These are phyloP conservation scores for Pleurozium schreberi DNA, from an alignment of 225 moss, liverwort and hornwort species.

Conservation along the genomic window DNA sequence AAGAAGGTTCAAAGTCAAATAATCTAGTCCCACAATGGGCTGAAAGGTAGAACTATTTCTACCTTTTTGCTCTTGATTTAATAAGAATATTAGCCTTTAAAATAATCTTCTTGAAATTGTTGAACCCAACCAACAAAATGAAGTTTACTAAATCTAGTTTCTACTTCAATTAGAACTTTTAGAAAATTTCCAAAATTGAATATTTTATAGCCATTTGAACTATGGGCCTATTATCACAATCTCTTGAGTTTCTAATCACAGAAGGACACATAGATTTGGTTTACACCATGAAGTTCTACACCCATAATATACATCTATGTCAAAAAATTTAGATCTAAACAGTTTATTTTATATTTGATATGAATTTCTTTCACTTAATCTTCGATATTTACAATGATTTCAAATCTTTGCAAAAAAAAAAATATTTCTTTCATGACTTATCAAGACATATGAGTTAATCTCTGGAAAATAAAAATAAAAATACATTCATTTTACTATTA, in stretches of 20 bases:
- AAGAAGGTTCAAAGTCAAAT: no score
- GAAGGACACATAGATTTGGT: not conserved
- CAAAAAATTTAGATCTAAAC: no score
- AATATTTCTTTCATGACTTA: no score
- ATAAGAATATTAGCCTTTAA: not conserved
- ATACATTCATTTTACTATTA: no score
- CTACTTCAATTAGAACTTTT: not conserved
- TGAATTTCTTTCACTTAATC: not conserved
- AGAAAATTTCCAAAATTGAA: accelerated
- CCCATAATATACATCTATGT: not conserved
- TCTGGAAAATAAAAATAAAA: no score
- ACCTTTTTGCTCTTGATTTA: not conserved
- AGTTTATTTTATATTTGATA: not conserved
- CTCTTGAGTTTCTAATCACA: not conserved
- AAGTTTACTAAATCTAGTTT: not conserved
- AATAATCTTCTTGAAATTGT: not conserved
- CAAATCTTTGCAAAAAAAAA: not conserved
- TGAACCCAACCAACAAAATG: not conserved
- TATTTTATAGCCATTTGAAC: not conserved
- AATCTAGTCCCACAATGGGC: no score
- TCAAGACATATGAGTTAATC: no score
- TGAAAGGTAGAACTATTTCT: no score
- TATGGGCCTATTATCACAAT: not conserved
- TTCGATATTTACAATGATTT: not conserved
- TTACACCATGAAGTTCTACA: no score